Evolutionary conservation across 768 basidiomycete genomes (phyloP).

Genomic region (Gymnopilus dilepis): DNA sequence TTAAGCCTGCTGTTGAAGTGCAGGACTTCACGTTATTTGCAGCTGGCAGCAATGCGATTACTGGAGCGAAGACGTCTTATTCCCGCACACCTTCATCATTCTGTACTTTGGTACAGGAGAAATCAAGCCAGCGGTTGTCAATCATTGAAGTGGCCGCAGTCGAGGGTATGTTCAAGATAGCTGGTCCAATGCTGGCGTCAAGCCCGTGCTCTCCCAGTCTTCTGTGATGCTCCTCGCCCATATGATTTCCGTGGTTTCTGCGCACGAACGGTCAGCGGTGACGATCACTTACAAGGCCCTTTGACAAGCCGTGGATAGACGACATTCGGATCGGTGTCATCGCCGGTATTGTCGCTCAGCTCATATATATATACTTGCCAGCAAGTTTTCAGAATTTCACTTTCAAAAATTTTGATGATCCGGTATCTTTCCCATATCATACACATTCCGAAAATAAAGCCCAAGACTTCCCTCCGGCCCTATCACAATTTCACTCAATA

Average conservation of each 20-base stretch:
- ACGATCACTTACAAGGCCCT: background rate
- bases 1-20: no score
- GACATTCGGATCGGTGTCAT: constrained; percentile 1
- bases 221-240: background rate
- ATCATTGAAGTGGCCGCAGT: no score
- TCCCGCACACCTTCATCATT: no score
- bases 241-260: background rate
- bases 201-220: background rate
- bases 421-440: background rate
- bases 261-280: background rate
- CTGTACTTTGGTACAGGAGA: no score
- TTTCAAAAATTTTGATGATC: background rate
- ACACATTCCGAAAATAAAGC: background rate
- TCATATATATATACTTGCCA: background rate
- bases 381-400: background rate
- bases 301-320: background rate
- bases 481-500: background rate
- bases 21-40: no score
- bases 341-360: constrained; percentile 2
- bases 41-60: no score
- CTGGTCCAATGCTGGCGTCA: background rate
- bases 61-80: no score
- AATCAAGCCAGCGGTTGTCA: no score
- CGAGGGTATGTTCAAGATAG: background rate
- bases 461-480: background rate